Evolutionary conservation across 768 basidiomycete genomes (phyloP), one percentile per base, ranked within the genome.

Genomic region (Ramaria sp.): DNA sequence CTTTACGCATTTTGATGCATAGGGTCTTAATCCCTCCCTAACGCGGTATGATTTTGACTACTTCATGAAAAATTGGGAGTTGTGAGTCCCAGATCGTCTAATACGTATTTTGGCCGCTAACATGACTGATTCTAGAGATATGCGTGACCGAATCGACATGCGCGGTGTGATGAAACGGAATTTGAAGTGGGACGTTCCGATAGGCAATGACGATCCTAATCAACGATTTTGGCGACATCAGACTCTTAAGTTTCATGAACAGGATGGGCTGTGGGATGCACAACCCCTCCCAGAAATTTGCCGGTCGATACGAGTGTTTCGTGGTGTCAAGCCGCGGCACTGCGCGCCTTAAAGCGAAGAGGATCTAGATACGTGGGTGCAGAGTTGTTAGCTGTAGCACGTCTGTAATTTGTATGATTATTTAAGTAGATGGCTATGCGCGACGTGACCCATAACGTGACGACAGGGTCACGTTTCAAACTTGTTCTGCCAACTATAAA

Each of bases 111-210:
- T 22, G 42, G 32, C 32, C 13, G 38, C 37, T 56, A 3, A 38
- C 9, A 24, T n/a, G 20, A 52, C 32, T 38, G 34, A 27, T 32
- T 16, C 20, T 56, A 88, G 86, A 59, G 86, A 89, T 58, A 88
- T 89, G 87, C 70, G 70, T 39, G 82, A 85, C 60, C 82, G 85
- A 12, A 81, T 83, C 42, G 72, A 74, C 47, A 77, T 86, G 70
- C 76, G 81, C 36, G 69, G 69, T 15, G 67, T 68, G 47, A 67
- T 85, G 27, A 65, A 67, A 44, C 66, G 70, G 3, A 70, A 73
- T 51, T 63, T 81, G 27, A 63, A 63, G 15, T 87, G 85, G 85
- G 49, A 61, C 2, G 76, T 77, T 55, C 75, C 77, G 25, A 59
- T 66, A 8, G 72, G 72, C 13, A 45, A 52, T 42, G 73, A 77